Base-by-base conservation (phyloP, 139 green algal species). In the Medakamo hakoo region DNA sequence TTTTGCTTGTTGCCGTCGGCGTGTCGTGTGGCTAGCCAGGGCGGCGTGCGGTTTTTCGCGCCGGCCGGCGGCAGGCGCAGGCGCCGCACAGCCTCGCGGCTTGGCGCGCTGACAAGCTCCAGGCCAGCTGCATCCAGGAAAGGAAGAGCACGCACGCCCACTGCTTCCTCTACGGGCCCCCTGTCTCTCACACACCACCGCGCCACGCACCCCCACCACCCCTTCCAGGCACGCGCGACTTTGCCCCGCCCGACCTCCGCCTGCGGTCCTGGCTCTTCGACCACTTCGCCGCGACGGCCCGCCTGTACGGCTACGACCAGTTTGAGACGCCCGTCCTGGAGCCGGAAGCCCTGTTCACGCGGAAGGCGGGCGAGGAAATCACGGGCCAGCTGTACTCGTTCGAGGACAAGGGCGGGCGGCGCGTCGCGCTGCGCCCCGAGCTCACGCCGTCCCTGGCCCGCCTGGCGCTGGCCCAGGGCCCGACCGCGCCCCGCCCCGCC, bases 311-410 rank as follows among this genome's bases (percentile, higher is more conserved):
- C 1, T 98, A 96, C 73, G 91, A 97, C 68, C 84, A 95, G 70
- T 85, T 92, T 58, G 92, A 97, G 65, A 83, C 83, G 32, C 93
- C 93, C 19, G 91, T 99, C 62, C 73, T 99, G 55, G 93, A 99
- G 68, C 88, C 76, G 4, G 93, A 99, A 76, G 90, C 93, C 73
- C 85, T 99, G 3, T 99, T 92, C 69, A 78, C 88, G 29, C 79
- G 93, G 24, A 99, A 99, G 62, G 92, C 92, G 9, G 93, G 93
- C 16, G 93, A 99, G 72, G 93, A 99, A 68, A 98, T 99, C 76
- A 94, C 86, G 0, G 76, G 90, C 20, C 92, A 98, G 80, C 84
- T 99, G 27, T 99, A 96, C 74, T 93, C 93, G 74, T 99, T 99
- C 73, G 81, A 92, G 82, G 93, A 99, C 80, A 96, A 96, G 74